Evolutionary conservation across 164 flowering plant species (phyloP), one percentile per base, ranked within the genome.

Genomic region (Chimonanthus salicifolius): DNA sequence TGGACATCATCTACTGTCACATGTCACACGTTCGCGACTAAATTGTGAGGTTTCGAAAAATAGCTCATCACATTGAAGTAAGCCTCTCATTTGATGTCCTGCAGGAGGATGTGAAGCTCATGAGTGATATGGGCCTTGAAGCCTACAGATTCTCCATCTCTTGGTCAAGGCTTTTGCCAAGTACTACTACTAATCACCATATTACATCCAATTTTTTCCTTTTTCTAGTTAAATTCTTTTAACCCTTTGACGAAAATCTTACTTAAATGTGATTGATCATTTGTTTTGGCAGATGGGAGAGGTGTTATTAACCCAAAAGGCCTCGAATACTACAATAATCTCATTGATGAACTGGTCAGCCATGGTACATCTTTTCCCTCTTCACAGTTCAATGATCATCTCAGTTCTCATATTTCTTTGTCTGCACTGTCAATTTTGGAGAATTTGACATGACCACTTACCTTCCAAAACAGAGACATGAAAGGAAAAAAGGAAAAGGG

Each of bases 101-200:
- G 67, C 78, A 77, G 79, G 79, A 72, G 68, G 79, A 77, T 72
- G 79, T 77, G 16, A 49, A 72, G 70, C 79, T 77, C 11, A 77
- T 77, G 75, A 44, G 43, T 16, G 75, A 77, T 6, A 72, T 20
- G 47, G 73, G 73, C 4, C 51, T 77, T 3, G 75, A 72, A 47
- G 79, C 73, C 15, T 77, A 73, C 65, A 73, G 79, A 69, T 72
- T 77, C 49, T 77, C 79, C 69, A 77, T 77, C 68, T 77, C 79
- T 43, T 77, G 76, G 79, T 68, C 79, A 46, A 72, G 79, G 64
- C 73, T 77, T 18, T 10, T 77, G 15, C 79, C 75, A 43, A 45
- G 75, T 77, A 77, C 46, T 4, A 9, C 33, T 33, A 33, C 33
- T 33, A 33, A 9, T 51, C 64, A 5, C 64, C 33, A 16, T 13